Evolutionary conservation across 2,329 filamentous ascomycete genomes (phyloP).

Genomic region (Cladosporium sp.): DNA sequence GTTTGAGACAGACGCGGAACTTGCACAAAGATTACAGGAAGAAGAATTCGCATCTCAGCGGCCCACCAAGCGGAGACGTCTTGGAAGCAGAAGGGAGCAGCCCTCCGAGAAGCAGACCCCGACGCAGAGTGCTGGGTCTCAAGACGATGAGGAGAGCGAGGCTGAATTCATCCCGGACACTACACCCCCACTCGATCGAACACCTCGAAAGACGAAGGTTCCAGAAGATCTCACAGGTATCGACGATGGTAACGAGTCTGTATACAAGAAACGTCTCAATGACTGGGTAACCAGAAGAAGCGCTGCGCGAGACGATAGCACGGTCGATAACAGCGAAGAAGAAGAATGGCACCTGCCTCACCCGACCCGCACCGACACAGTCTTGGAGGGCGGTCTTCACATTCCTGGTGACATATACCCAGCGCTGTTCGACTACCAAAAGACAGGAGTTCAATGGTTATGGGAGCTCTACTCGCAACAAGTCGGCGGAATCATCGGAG

Average conservation of each 20-base stretch:
- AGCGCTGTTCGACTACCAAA: constrained; percentile 93
- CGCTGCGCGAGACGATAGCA: constrained; percentile 54
- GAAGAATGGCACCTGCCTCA: constrained; percentile 85
- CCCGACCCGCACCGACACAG: constrained; percentile 75
- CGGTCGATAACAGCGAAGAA: constrained; percentile 39
- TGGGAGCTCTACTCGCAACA: constrained; percentile 87
- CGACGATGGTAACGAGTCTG: constrained; percentile 84
- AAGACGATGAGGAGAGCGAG: constrained; percentile 42
- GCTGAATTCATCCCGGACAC: constrained; percentile 40
- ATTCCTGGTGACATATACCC: constrained; percentile 92
- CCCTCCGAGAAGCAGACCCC: constrained; percentile 24
- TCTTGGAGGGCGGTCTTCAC: constrained; percentile 72
- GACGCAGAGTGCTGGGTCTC: constrained; percentile 30
- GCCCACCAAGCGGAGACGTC: constrained; percentile 46
- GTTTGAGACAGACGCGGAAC: constrained; percentile 42
- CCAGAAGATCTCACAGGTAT: constrained; percentile 63
- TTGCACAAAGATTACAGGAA: constrained; percentile 37
- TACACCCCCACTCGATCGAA: constrained; percentile 43
- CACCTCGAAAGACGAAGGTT: constrained; percentile 39
- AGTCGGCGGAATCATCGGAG: constrained; percentile 91
- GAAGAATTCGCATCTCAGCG: constrained; percentile 42
- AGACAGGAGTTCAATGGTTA: constrained; percentile 94
- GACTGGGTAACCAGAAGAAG: constrained; percentile 71
- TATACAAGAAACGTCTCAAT: constrained; percentile 74
- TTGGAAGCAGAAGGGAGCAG: constrained; percentile 32